Evolutionary conservation across 148 eudicot species (phyloP).

Genomic region (Amaranthus hypochondriacus): DNA sequence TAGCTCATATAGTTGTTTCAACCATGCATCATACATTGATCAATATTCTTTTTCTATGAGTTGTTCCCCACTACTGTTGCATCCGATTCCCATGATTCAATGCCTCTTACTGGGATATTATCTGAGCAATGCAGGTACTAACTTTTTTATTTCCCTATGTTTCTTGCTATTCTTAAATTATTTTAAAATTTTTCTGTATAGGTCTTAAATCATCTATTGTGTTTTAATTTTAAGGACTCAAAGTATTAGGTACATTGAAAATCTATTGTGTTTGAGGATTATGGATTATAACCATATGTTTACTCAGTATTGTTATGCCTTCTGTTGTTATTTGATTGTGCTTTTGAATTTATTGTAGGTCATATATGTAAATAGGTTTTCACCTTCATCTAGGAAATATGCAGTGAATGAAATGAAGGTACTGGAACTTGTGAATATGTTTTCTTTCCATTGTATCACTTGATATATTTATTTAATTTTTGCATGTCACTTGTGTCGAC

Average conservation of each 20-base stretch:
- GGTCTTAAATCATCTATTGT: neutral
- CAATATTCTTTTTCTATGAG: too few species aligned
- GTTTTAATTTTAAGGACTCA: neutral
- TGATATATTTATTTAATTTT: too few species aligned
- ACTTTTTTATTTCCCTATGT: neutral
- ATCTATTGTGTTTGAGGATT: neutral
- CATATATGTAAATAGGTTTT: conserved; percentile 88
- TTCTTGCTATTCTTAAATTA: conserved; percentile 1
- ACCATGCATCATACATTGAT: too few species aligned
- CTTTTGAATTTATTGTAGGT: conserved; percentile 45
- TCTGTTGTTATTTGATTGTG: conserved; percentile 2
- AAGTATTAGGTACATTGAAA: neutral
- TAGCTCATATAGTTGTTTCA: too few species aligned
- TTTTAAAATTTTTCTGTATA: neutral
- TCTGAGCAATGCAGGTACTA: conserved; percentile 96
- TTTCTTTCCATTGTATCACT: conserved; percentile 3
- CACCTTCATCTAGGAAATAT: conserved; percentile 75
- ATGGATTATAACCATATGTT: neutral
- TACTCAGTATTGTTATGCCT: neutral
- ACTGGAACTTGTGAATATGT: conserved; percentile 14
- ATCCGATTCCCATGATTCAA: conserved; percentile 87
- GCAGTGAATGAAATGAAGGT: conserved; percentile 97
- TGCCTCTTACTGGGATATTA: conserved; percentile 89
- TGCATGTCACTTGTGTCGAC: too few species aligned
- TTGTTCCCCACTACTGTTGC: conserved; percentile 92